Base-by-base conservation (phyloP, 2,329 filamentous ascomycete genomes). In the Fusarium paranaense region DNA sequence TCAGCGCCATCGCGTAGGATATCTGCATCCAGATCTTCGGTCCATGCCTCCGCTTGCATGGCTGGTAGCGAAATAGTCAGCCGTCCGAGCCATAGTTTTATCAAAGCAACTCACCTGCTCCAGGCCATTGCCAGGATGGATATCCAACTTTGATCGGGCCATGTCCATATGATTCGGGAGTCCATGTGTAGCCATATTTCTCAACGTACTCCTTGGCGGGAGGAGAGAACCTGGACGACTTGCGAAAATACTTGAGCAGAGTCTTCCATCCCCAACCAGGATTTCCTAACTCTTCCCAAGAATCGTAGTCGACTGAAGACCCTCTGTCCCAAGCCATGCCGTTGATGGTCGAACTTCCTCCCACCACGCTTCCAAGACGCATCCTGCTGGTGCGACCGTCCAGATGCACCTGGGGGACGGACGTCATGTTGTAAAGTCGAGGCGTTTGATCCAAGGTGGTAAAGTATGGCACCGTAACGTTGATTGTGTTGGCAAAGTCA, bases 241-340 rank as follows among this genome's bases (percentile, higher is more conserved):
- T 75, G 64, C 74, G 64, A 60, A 79, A 54, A 58, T 79, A 72
- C 59, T 70, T 52, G 18, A 58, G 56, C 22, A 27, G 72, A 38
- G n/a, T 78, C 16, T 80, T 73, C 80, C 82, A 85, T 2, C 80
- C 79, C 83, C 83, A 85, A 0, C 81, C 77, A 0, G 79, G 71
- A 37, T 85, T 85, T 0, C 83, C 83, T 0, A 85, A 69, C 0
- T 77, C 77, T 27, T 81, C 81, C 83, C 83, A 85, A 3, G 80
- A 74, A 57, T 85, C 76, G 40, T 81, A 81, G 42, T 81, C 80
- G 2, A 69, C 64, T 0, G 64, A 63, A 1, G 80, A 79, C 3
- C 78, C 80, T 0, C 78, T 74, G 18, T 80, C 76, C 42, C 74
- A 80, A 25, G 70, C 75, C 80, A 82, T 81, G 5, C 77, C 78